Evolutionary conservation across 345 rosid genomes (phyloP), one percentile per base, ranked within the genome.

Genomic region (Theobroma cacao): DNA sequence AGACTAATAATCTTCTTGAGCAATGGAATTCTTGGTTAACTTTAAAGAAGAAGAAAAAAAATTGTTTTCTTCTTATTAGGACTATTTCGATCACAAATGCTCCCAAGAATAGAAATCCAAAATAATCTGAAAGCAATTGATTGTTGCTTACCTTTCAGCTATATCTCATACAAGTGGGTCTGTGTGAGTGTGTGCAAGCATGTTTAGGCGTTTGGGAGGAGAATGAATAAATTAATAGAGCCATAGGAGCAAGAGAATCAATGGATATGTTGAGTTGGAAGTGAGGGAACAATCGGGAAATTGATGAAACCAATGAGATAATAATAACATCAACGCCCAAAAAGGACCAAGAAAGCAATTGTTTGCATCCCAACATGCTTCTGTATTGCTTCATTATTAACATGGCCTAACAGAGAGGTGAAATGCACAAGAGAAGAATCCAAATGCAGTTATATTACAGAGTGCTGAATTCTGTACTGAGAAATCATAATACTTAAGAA

Each of bases 361-460:
- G 2, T 28, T 59, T 59, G 1, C 3, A 20, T n/a, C 69, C 13
- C 2, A 11, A 34, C 2, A 63, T 18, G 24, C n/a, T 17, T 2
- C 45, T 18, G 38, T 34, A 43, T 45, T 45, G 74, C 53, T 69
- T 69, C 56, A 26, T 69, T 69, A 69, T 69, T 69, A 45, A 28
- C 74, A 69, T 47, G 14, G 34, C 38, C 56, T 7, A 36, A 48
- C 41, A 70, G 38, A 36, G 74, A 7, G 26, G 59, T 48, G 17
- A 70, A 70, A 50, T 71, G 43, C 75, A 71, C 43, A 26, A 22
- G 17, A 36, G 48, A 68, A 70, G 10, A 43, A 67, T 70, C 33
- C 28, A 55, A 71, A 74, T 45, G 81, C 81, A 83, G 45, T 53
- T 80, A 80, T 76, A 81, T 78, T 80, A 80, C 80, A 68, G 50